Conservation (phyloP, 148 eudicot genomes). For the Chenopodium suecicum region DNA sequence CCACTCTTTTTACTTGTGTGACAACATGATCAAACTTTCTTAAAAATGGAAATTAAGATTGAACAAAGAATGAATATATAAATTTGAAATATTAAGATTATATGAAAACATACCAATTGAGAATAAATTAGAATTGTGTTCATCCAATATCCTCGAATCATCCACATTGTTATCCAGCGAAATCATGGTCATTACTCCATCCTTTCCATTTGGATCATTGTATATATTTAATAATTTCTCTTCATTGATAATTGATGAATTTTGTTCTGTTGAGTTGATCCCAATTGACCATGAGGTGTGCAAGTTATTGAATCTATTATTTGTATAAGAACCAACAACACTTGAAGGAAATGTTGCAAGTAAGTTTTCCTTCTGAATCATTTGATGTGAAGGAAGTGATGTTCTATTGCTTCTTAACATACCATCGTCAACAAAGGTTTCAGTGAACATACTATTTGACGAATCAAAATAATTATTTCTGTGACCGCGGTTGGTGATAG, state of each 20-base stretch:
- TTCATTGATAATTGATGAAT: neutral
- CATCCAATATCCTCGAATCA: neutral
- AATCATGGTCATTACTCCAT: neutral
- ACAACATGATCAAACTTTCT: no score
- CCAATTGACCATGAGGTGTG: neutral
- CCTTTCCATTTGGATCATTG: neutral
- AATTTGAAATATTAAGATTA: no score
- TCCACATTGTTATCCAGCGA: neutral
- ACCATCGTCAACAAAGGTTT: neutral
- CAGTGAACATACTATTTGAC: neutral
- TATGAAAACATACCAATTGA: neutral
- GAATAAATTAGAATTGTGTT: neutral
- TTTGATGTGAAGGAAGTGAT: neutral
- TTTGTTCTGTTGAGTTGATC: neutral
- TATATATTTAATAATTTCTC: neutral
- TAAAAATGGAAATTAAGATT: no score
- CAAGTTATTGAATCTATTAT: neutral
- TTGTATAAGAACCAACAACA: neutral
- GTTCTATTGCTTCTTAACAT: neutral
- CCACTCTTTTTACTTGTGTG: no score
- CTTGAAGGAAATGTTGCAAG: neutral
- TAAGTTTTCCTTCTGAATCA: neutral
- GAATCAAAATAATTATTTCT: neutral
- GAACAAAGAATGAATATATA: no score
- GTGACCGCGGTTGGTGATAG: neutral